phyloP scores from a whole-genome alignment of 1,284 basidiomycete species.

The Mycena sp. region DNA sequence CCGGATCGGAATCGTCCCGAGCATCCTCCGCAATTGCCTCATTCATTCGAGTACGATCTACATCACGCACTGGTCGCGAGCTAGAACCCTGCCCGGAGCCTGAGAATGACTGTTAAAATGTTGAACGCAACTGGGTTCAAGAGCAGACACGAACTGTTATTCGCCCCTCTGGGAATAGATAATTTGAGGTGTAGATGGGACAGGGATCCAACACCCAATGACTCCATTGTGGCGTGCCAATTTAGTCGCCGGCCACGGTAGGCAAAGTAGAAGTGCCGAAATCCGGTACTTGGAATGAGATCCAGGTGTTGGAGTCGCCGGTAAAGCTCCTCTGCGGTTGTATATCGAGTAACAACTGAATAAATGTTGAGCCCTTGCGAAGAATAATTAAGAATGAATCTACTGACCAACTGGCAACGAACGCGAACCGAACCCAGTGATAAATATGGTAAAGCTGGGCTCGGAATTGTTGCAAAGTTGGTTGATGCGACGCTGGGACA shows the following conservation, averaged over 20 bases:
- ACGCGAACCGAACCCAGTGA: background rate
- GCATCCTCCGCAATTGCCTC: no score
- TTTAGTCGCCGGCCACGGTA: background rate
- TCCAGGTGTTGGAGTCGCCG: background rate
- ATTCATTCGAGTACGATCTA: no score
- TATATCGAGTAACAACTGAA: background rate
- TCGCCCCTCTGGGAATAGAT: background rate
- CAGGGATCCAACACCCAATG: background rate
- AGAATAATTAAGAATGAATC: background rate
- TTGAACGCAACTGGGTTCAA: no score
- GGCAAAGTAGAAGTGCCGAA: background rate
- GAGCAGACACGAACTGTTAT: no score
- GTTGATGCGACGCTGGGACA: constrained; percentile 7
- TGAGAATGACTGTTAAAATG: no score
- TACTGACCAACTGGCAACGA: constrained; percentile 6
- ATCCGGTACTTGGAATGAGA: background rate
- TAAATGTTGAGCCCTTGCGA: background rate
- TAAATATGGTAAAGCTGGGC: constrained; percentile 1
- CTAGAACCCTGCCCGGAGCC: no score
- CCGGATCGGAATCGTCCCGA: no score
- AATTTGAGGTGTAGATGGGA: background rate
- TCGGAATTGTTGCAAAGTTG: background rate
- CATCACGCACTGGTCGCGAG: no score
- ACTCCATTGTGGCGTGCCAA: background rate
- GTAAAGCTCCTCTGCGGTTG: background rate